Percentiles rank a stretch among this genome's conserved stretches.
Conservation (phyloP, 345 rosid species). For the Firmiana major region DNA sequence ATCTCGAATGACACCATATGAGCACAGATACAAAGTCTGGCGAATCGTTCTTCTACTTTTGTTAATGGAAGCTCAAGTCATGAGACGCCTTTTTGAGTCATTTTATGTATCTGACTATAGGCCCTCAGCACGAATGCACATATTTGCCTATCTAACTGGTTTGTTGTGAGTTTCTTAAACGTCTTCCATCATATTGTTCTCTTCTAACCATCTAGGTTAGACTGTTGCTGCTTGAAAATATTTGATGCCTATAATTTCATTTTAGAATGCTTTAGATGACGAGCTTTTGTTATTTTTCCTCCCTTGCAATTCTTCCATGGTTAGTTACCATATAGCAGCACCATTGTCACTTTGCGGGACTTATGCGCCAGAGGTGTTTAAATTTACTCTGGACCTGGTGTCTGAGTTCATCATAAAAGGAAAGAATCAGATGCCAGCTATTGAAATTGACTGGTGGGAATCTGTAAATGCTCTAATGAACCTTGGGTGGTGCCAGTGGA, state of each 20-base stretch:
- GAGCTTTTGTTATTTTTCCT: background rate
- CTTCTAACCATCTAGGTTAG: background rate
- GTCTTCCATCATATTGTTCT: background rate
- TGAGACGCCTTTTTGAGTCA: constrained; percentile 63
- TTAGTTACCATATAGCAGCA: constrained; percentile 56
- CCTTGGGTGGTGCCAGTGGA: constrained; percentile 58
- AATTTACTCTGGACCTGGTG: constrained; percentile 34
- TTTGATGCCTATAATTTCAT: background rate
- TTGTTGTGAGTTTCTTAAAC: constrained; percentile 47
- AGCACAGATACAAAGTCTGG: constrained; percentile 48
- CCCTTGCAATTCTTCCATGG: constrained; percentile 10
- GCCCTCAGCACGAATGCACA: constrained; percentile 61
- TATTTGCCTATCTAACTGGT: constrained; percentile 58
- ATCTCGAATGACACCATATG: constrained; percentile 30
- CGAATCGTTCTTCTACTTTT: constrained; percentile 53
- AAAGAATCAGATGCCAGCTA: constrained; percentile 26
- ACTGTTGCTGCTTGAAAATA: background rate
- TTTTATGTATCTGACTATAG: constrained; percentile 54
- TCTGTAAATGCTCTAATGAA: constrained; percentile 37
- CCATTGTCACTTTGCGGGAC: constrained; percentile 61
- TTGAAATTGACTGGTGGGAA: constrained; percentile 36
- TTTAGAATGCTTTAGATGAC: background rate
- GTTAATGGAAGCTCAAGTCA: constrained; percentile 65
- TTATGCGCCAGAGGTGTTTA: constrained; percentile 36
- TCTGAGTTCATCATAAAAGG: constrained; percentile 45